Evolutionary conservation across 306 rosid genomes (phyloP).

Genomic region (Oemleria cerasiformis): DNA sequence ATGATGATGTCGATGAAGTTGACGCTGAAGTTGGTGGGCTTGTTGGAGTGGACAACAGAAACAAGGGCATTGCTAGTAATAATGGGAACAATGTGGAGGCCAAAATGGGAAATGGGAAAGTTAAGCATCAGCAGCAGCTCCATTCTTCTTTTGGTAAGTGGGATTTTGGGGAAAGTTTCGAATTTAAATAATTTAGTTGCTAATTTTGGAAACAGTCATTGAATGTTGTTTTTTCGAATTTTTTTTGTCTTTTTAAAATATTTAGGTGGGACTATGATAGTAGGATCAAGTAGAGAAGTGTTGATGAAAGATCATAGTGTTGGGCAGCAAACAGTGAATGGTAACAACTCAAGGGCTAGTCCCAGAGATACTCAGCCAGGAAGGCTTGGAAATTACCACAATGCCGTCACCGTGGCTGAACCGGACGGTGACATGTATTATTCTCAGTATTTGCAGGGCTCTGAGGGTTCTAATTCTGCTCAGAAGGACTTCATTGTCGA

Average conservation of each 20-base stretch:
- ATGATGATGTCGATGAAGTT: constrained; percentile 43
- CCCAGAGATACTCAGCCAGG: constrained; percentile 44
- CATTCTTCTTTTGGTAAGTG: constrained; percentile 66
- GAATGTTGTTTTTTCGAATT: constrained; percentile 14
- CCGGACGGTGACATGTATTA: constrained; percentile 71
- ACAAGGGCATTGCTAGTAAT: constrained; percentile 40
- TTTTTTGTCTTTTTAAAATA: neutral
- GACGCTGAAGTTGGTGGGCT: constrained; percentile 46
- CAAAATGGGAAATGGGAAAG: constrained; percentile 61
- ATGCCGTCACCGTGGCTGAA: constrained; percentile 60
- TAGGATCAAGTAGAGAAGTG: constrained; percentile 59
- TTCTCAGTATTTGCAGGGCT: constrained; percentile 77
- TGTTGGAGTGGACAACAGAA: constrained; percentile 39
- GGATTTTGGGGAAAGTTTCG: neutral
- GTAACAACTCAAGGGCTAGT: constrained; percentile 35
- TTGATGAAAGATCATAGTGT: constrained; percentile 59
- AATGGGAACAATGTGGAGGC: constrained; percentile 33
- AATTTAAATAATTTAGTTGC: constrained; percentile 8
- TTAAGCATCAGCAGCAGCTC: constrained; percentile 31
- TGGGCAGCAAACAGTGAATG: constrained; percentile 39
- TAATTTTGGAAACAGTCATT: constrained; percentile 1
- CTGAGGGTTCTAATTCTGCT: constrained; percentile 59
- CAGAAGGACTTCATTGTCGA: constrained; percentile 66
- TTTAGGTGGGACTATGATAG: constrained; percentile 35
- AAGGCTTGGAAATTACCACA: constrained; percentile 56